Base-by-base conservation (phyloP, 1,139 yeast species). In the Suhomyces bokatorum region DNA sequence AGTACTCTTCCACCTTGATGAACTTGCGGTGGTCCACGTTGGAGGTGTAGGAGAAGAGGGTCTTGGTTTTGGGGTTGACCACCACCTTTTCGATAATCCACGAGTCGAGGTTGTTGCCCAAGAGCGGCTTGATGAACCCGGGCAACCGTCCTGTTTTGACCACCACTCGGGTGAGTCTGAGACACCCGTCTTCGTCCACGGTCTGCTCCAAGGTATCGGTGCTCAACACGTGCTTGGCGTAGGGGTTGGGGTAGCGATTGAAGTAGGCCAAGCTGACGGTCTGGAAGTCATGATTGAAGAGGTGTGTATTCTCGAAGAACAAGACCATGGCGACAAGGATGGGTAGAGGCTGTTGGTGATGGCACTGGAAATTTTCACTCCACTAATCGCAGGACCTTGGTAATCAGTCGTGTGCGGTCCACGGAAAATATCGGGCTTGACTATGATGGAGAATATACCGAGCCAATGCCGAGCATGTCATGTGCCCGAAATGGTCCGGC, bases 221-320 rank as follows among this genome's bases (percentile, higher is more conserved):
- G 12, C 96, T 85, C 38, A 85, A 70, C 12, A 93, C 97, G 67
- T 93, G 97, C n/a, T 81, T 70, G 32, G 97, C 85, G 60, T 77
- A 90, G 3, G 99, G 99, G 59, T 89, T 89, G 2, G 97, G 97
- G 59, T 88, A 89, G 55, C 95, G 72, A 66, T 87, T 87, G 64
- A 88, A 83, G 62, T 85, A 85, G 1, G 96, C 96, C 42, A 84
- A 70, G 5, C 91, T 76, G 17, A 87, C 89, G 1, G 93, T 85
- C 41, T 75, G 75, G 59, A 90, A 90, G 56, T 83, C 84, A 62
- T 82, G 81, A 44, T 77, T 67, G 62, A 73, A 87, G 22, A 69
- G 63, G 59, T 83, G 85, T 14, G 72, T 60, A 50, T 73, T 80
- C 54, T 78, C 78, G 61, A 79, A 81, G 64, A 82, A 77, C 42